Evolutionary conservation across 73 alveolate species (phyloP).

Genomic region (Tetrahymena thermophila): DNA sequence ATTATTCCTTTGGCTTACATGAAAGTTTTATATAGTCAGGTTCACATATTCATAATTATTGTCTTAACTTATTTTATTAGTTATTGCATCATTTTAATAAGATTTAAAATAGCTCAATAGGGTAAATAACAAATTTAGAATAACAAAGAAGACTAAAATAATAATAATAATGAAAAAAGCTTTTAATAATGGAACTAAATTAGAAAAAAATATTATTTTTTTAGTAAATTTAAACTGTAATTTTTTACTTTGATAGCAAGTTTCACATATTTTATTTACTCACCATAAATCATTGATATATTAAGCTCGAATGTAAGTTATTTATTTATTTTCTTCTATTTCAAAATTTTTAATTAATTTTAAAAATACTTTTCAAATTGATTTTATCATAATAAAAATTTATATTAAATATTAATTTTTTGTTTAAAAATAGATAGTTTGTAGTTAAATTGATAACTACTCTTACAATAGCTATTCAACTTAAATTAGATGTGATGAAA

Average conservation of each 20-base stretch:
- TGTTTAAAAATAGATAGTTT: not conserved
- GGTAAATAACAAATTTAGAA: not conserved
- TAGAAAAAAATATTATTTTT: too few species aligned
- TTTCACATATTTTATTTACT: too few species aligned
- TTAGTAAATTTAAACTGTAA: too few species aligned
- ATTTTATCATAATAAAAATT: too few species aligned
- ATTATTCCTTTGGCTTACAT: not conserved
- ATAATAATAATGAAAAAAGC: too few species aligned
- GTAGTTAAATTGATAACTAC: not conserved
- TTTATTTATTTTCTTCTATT: not conserved
- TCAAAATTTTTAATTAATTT: not conserved
- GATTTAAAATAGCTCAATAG: too few species aligned
- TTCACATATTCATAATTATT: not conserved
- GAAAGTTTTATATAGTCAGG: not conserved
- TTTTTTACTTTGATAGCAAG: not conserved
- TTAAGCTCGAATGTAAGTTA: not conserved
- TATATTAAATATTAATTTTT: not conserved
- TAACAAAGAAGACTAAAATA: too few species aligned
- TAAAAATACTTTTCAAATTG: too few species aligned
- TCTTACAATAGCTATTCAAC: not conserved
- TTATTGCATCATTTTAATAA: too few species aligned
- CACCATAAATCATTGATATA: not conserved
- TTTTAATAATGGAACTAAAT: not conserved
- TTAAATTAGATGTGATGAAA: not conserved
- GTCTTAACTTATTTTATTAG: not conserved